Conservation (phyloP, 176 grass and related monocot genomes). For the Elaeis guineensis region DNA sequence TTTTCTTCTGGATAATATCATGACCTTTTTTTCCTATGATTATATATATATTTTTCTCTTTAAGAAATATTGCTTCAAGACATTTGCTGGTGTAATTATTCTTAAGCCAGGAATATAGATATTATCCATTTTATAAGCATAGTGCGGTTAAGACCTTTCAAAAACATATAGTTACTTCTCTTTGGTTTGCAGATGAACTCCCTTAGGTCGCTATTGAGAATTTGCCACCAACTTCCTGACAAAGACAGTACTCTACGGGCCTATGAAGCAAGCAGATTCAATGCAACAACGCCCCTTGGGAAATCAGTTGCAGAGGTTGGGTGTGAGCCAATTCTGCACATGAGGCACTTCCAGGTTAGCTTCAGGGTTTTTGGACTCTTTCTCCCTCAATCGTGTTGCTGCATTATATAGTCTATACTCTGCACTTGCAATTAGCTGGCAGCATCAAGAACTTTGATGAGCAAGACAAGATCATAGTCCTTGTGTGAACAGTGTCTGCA, state of each 20-base stretch:
- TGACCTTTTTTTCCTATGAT: too few species aligned
- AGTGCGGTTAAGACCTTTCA: too few species aligned
- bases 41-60: too few species aligned
- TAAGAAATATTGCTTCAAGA: too few species aligned
- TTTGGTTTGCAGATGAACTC: conserved; percentile 80
- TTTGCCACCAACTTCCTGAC: conserved; percentile 83
- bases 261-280: conserved; percentile 67
- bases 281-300: conserved; percentile 69
- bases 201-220: conserved; percentile 50
- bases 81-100: too few species aligned
- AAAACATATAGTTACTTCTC: background rate
- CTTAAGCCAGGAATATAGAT: too few species aligned
- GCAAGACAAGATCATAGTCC: too few species aligned
- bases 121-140: too few species aligned
- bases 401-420: conserved; percentile 6
- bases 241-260: conserved; percentile 38
- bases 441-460: too few species aligned
- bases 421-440: background rate
- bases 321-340: conserved; percentile 94
- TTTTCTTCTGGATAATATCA: too few species aligned
- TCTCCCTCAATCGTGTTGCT: background rate
- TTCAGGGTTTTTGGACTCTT: conserved; percentile 11
- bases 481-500: too few species aligned
- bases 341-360: conserved; percentile 92
- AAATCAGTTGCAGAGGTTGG: conserved; percentile 83